Evolutionary conservation across 2,329 filamentous ascomycete species (phyloP).

Genomic region (Colletotrichum brevisporum): DNA sequence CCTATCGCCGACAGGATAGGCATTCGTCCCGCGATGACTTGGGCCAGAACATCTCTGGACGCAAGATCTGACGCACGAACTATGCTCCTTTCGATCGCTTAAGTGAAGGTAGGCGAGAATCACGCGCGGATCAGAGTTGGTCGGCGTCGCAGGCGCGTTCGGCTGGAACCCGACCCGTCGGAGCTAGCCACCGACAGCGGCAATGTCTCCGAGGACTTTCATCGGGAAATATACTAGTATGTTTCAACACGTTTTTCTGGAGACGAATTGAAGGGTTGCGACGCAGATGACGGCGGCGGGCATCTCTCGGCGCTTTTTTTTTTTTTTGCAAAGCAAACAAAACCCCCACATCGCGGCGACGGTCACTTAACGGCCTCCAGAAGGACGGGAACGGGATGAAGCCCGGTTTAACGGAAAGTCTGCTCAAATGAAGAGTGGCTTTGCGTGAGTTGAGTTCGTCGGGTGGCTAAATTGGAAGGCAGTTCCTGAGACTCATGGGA

Average conservation of each 20-base stretch:
- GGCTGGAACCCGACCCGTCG: not conserved
- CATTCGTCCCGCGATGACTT: no score
- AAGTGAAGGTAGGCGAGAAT: not conserved
- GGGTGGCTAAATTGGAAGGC: not conserved
- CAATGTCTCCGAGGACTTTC: not conserved
- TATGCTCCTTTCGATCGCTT: not conserved
- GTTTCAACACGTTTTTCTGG: no score
- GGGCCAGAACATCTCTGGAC: not conserved
- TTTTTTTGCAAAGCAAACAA: no score
- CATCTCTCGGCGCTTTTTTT: no score
- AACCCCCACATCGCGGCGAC: no score
- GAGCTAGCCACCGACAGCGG: not conserved
- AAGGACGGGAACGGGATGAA: conserved; percentile 11
- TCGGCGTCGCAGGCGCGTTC: not conserved
- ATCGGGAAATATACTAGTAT: no score
- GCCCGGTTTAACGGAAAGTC: conserved; percentile 5
- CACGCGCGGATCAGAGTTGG: not conserved
- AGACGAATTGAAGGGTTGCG: not conserved
- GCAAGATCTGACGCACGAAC: conserved; percentile 9
- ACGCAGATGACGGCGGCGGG: no score
- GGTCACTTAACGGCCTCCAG: not conserved
- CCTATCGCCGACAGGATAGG: no score
- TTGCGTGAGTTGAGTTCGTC: conserved; percentile 9
- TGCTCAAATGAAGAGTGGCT: not conserved
- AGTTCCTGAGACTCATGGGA: not conserved